A percentile compares a stretch with the other conserved stretches of the same genome.
Conservation (phyloP, 2,329 filamentous ascomycete species). For the Cladophialophora carrionii region DNA sequence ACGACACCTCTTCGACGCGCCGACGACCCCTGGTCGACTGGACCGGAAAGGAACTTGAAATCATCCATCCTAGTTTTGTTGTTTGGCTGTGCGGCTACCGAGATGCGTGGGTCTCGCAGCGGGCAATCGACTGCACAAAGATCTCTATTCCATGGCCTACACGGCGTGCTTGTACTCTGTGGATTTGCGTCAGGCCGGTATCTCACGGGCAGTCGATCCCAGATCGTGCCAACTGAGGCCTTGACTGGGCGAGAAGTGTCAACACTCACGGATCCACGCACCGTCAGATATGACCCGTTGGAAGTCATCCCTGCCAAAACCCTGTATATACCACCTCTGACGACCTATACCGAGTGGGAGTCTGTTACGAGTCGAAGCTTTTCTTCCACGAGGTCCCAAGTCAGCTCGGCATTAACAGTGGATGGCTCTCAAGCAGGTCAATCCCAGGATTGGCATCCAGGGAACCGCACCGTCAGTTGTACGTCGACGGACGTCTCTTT, state of each 20-base stretch:
- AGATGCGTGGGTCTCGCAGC: neutral
- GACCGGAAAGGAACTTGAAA: neutral
- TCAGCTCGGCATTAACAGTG: too few relatives aligned
- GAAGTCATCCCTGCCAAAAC: neutral
- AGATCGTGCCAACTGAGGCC: neutral
- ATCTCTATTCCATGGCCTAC: neutral
- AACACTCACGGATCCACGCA: constrained; percentile 10
- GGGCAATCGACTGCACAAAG: neutral
- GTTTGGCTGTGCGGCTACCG: neutral
- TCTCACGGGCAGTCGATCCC: neutral
- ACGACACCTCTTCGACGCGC: neutral
- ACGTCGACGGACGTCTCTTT: neutral
- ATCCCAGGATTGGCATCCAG: neutral
- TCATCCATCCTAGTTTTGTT: neutral
- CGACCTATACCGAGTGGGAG: neutral
- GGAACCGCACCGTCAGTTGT: neutral
- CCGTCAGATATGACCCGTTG: neutral
- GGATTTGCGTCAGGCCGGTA: neutral
- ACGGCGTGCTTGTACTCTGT: neutral
- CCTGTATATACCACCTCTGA: constrained; percentile 1
- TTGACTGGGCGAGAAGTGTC: constrained; percentile 7
- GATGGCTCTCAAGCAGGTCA: neutral
- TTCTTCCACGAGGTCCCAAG: neutral
- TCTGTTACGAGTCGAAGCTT: neutral
- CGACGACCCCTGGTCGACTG: neutral